Conservation (phyloP, 768 basidiomycete genomes). For the Hydnum rufescens region DNA sequence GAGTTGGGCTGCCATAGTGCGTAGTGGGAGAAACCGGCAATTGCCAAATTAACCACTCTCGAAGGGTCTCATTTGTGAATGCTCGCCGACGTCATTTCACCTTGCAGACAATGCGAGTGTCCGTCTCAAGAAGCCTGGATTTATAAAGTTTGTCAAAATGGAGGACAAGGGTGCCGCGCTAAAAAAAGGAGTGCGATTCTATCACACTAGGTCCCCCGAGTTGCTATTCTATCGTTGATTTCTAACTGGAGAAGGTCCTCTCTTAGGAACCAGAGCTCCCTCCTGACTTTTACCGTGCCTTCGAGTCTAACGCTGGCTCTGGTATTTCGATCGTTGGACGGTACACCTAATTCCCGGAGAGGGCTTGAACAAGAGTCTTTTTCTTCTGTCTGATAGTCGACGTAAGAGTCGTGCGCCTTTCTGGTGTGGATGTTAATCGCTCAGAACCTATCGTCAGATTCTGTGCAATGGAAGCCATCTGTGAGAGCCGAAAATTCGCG, state of each 20-base stretch:
- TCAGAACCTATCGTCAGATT: conserved; percentile 51
- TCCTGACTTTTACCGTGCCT: conserved; percentile 62
- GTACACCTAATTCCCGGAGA: conserved; percentile 87
- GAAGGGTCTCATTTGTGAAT: conserved; percentile 72
- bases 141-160: conserved; percentile 32
- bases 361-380: conserved; percentile 79
- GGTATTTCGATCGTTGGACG: conserved; percentile 78
- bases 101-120: conserved; percentile 51
- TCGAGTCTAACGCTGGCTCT: conserved; percentile 42
- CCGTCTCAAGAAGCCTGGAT: conserved; percentile 56
- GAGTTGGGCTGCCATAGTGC: too few relatives aligned
- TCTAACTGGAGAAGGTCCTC: neutral
- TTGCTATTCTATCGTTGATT: conserved; percentile 9
- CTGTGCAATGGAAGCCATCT: conserved; percentile 76
- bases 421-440: too few relatives aligned
- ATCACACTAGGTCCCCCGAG: conserved; percentile 31
- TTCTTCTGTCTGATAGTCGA: conserved; percentile 81
- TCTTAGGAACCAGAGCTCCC: conserved; percentile 49
- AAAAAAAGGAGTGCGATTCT: conserved; percentile 38
- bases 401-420: too few relatives aligned
- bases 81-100: conserved; percentile 92
- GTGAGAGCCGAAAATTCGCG: conserved; percentile 20
- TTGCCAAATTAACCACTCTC: too few relatives aligned
- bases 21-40: too few relatives aligned
- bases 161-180: conserved; percentile 29